Evolutionary conservation across 768 basidiomycete species (phyloP), one percentile per base, ranked within the genome.

Genomic region (Rhodosporidiobolus sp.): DNA sequence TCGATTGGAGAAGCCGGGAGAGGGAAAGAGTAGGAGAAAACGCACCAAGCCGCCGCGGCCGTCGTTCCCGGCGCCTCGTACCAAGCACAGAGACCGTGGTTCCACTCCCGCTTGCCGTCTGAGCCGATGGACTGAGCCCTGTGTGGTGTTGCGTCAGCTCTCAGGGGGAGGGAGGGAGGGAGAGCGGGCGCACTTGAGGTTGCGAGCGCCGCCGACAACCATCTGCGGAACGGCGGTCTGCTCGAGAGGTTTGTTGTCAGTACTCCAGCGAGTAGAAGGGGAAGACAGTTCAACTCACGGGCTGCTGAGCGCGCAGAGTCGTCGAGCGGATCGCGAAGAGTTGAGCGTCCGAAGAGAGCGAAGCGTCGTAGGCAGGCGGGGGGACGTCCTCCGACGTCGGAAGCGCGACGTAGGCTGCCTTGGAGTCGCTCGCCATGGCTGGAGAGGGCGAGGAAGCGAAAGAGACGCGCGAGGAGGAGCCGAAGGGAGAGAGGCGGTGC

Each of bases 51-150:
- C 5, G 70, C 59, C 2, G 22, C 62, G 19, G 38, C n/a, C 14
- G 74, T 69, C 56, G 63, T 46, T 1, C 50, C 65, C 0, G 70
- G 70, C 4, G 46, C 16, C 55, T 76, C 67, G 53, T 34, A 22
- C 7, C 74, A 76, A 11, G 16, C n/a, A 30, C 65, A 63, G 10
- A 75, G 63, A 1, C 28, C n/a, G 35, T 76, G 70, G 52, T 59
- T 72, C 60, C 60, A 76, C 1, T 55, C 38, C 22, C 74, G 17
- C 57, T 69, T 66, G 4, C 74, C 74, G 32, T 76, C 74, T 14
- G 67, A n/a, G 4, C 74, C 74, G 56, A 75, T 38, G 2, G 49
- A n/a, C 43, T 65, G 35, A 0, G 38, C 11, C 56, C 68, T 52
- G 62, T 30, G 7, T 10, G 1, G 24, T 34, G 22, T 28, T 3